Evolutionary conservation across 2,329 filamentous ascomycete genomes (phyloP).

Genomic region (Rhexocercosporidium sp.): DNA sequence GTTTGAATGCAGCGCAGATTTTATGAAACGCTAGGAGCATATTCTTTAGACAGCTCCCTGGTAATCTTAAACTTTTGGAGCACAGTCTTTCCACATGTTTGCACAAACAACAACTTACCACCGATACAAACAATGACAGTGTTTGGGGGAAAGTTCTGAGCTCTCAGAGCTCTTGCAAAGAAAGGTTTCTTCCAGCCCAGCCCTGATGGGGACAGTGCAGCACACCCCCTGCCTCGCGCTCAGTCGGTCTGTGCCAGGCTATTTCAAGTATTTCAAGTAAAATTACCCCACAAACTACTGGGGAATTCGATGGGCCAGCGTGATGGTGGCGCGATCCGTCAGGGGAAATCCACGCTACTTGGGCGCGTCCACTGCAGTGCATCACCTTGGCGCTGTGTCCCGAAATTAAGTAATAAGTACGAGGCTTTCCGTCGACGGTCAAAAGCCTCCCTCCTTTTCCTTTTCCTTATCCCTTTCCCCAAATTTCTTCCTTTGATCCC

Average conservation of each 20-base stretch:
- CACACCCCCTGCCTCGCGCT: neutral
- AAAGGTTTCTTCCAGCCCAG: neutral
- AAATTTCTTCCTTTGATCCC: neutral
- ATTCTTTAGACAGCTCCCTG: too few species aligned
- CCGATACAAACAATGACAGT: too few species aligned
- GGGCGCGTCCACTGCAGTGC: neutral
- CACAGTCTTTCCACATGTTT: too few species aligned
- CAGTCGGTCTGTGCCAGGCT: neutral
- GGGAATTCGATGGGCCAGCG: neutral
- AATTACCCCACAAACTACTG: slow-evolving; percentile 5
- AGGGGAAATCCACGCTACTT: neutral
- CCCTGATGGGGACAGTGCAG: slow-evolving; percentile 4
- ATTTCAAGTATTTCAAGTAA: too few species aligned
- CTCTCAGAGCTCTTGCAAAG: too few species aligned
- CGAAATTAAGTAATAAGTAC: slow-evolving; percentile 1
- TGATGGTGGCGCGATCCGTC: slow-evolving; percentile 6
- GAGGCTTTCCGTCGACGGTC: neutral
- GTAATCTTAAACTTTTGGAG: too few species aligned
- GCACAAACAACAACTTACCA: too few species aligned
- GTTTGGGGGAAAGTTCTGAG: too few species aligned
- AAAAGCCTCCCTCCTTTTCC: neutral
- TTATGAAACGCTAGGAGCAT: too few species aligned
- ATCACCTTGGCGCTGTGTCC: slow-evolving; percentile 3
- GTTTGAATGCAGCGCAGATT: too few species aligned
- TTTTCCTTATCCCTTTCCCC: neutral